Conservation (phyloP, 2,329 filamentous ascomycete genomes). For the Trematosphaeria pertusa region DNA sequence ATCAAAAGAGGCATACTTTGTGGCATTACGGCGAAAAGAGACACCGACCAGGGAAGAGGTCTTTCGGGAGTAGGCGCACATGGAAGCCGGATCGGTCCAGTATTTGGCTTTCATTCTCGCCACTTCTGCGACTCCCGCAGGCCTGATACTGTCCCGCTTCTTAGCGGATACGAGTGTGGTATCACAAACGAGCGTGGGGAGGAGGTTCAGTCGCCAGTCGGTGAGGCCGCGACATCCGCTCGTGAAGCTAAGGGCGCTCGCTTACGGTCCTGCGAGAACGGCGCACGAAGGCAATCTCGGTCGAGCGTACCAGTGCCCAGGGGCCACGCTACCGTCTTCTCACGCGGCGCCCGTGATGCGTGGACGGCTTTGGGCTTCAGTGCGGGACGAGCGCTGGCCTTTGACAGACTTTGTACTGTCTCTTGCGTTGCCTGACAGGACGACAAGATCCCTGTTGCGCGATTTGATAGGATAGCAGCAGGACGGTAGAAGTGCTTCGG, state of each 20-base stretch:
- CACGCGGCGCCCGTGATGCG: not conserved
- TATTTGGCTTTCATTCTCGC: constrained; percentile 36
- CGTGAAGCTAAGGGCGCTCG: not conserved
- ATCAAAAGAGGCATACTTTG: constrained; percentile 86
- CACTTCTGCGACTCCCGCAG: too few relatives aligned
- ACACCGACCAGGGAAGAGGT: constrained; percentile 56
- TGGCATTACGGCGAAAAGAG: constrained; percentile 74
- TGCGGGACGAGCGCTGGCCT: too few relatives aligned
- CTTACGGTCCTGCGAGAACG: not conserved
- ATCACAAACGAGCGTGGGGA: not conserved
- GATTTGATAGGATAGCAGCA: constrained; percentile 5
- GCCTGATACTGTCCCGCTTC: too few relatives aligned
- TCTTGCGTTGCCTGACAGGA: not conserved
- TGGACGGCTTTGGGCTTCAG: not conserved
- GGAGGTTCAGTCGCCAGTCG: not conserved
- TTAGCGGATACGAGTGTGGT: not conserved
- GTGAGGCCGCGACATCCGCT: not conserved
- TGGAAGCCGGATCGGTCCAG: not conserved
- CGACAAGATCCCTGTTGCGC: constrained; percentile 2
- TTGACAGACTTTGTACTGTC: not conserved
- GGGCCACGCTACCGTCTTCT: not conserved
- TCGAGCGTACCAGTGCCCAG: not conserved
- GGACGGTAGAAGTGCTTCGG: constrained; percentile 1
- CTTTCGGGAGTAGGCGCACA: constrained; percentile 38
- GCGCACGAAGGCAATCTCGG: too few relatives aligned